Conservation (phyloP, 2,329 filamentous ascomycete species). For the Penicillium sclerotigenum region DNA sequence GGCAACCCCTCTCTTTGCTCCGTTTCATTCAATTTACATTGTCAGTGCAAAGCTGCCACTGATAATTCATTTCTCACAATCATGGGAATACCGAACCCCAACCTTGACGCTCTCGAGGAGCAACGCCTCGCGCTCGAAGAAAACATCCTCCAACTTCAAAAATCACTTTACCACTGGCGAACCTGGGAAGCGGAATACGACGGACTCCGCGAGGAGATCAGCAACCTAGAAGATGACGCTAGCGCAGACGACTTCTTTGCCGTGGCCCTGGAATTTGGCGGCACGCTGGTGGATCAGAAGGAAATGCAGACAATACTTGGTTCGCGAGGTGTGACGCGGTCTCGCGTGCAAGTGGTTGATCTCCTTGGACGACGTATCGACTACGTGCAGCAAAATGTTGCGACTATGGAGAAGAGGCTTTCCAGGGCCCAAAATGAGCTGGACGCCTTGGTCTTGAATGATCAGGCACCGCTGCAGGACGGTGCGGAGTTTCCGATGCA, state of each 20-base stretch:
- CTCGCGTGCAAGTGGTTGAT: conserved; percentile 62
- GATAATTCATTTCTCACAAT: background rate
- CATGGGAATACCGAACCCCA: conserved; percentile 45
- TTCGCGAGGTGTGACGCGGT: conserved; percentile 46
- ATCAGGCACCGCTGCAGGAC: conserved; percentile 61
- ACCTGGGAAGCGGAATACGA: conserved; percentile 92
- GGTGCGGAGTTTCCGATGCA: conserved; percentile 70
- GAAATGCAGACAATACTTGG: conserved; percentile 57
- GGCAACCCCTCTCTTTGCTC: background rate
- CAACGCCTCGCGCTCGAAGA: conserved; percentile 73
- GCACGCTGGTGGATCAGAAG: conserved; percentile 43
- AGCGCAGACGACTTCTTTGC: conserved; percentile 55
- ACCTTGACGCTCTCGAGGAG: conserved; percentile 67
- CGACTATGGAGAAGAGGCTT: conserved; percentile 70
- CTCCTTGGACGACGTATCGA: conserved; percentile 74
- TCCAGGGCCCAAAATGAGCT: conserved; percentile 64
- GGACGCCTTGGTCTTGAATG: conserved; percentile 58
- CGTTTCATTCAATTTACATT: background rate
- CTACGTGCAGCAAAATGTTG: conserved; percentile 81
- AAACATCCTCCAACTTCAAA: conserved; percentile 68
- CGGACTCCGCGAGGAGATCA: conserved; percentile 77
- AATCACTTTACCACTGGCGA: conserved; percentile 81
- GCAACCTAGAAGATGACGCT: conserved; percentile 51
- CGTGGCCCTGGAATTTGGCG: conserved; percentile 45
- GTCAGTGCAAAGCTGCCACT: background rate